Evolutionary conservation across 495 filamentous ascomycete species (phyloP).

Genomic region (Haplographium delicatum): DNA sequence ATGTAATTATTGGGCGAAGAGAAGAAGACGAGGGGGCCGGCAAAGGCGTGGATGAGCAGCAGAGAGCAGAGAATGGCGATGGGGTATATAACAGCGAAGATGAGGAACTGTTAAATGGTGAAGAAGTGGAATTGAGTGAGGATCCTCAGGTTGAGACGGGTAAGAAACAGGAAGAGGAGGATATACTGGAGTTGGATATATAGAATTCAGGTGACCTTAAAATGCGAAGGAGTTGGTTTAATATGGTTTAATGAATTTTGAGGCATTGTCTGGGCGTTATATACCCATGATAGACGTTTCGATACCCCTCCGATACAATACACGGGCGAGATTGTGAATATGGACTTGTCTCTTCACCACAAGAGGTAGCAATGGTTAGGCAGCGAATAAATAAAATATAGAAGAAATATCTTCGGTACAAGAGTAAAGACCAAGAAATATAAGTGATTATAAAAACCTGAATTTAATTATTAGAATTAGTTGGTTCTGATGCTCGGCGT

Average conservation of each 20-base stretch:
- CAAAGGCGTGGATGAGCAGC: not conserved
- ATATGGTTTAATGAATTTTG: constrained; percentile 2
- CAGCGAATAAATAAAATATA: too few species aligned
- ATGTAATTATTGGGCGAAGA: constrained; percentile 82
- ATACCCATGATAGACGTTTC: not conserved
- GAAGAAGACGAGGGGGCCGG: constrained; percentile 45
- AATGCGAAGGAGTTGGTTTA: not conserved
- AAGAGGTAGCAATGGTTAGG: too few species aligned
- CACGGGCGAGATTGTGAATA: too few species aligned
- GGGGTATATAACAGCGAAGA: constrained; percentile 3
- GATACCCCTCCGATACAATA: not conserved
- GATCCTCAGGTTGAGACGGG: constrained; percentile 1
- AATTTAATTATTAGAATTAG: too few species aligned
- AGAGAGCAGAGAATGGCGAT: constrained; percentile 1
- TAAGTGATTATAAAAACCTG: too few species aligned
- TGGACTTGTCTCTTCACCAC: too few species aligned
- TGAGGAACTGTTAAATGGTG: constrained; percentile 6
- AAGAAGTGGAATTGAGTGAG: constrained; percentile 13
- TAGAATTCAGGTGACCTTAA: constrained; percentile 6
- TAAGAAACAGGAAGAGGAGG: constrained; percentile 13
- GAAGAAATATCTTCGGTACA: too few species aligned
- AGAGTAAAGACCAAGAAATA: too few species aligned
- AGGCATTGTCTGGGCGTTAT: not conserved
- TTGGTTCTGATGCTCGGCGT: too few species aligned
- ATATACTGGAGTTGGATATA: constrained; percentile 19